Conservation (phyloP, 2,329 filamentous ascomycete genomes). For the Clarireedia sp. region DNA sequence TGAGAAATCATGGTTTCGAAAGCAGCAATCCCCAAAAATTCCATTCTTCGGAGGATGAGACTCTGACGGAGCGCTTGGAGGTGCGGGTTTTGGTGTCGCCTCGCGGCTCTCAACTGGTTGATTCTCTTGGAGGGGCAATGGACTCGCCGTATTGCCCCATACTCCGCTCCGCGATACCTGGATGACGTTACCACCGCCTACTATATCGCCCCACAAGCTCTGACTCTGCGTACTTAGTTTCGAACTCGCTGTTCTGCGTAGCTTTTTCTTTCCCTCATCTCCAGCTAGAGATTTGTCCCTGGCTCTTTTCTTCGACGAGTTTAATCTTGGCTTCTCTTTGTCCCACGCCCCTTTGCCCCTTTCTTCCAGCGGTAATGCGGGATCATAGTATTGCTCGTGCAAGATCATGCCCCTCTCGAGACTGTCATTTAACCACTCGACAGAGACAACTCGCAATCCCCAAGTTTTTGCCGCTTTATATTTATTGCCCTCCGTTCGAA, state of each 20-base stretch:
- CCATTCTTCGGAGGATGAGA: conserved; percentile 21
- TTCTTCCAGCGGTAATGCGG: conserved; percentile 57
- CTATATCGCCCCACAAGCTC: conserved; percentile 85
- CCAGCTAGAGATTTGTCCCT: conserved; percentile 41
- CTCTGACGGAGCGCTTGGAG: conserved; percentile 14
- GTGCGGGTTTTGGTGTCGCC: neutral
- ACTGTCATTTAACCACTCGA: conserved; percentile 81
- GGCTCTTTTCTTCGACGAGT: conserved; percentile 49
- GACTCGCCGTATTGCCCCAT: conserved; percentile 20
- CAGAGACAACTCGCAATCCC: conserved; percentile 69
- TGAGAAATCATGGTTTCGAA: conserved; percentile 37
- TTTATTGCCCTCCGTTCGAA: conserved; percentile 74
- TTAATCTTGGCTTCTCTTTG: conserved; percentile 40
- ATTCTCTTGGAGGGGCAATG: neutral
- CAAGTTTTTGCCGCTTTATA: conserved; percentile 81
- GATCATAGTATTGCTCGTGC: conserved; percentile 79
- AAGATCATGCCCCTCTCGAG: conserved; percentile 81
- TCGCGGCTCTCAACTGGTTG: neutral
- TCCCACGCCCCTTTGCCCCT: conserved; percentile 75
- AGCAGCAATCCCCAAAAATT: conserved; percentile 36
- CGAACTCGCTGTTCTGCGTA: conserved; percentile 80
- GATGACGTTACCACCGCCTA: conserved; percentile 39
- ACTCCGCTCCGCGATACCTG: conserved; percentile 25
- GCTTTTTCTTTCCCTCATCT: conserved; percentile 63
- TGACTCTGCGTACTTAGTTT: conserved; percentile 74